Evolutionary conservation across 768 basidiomycete genomes (phyloP).

Genomic region (Collybiopsis confluens): DNA sequence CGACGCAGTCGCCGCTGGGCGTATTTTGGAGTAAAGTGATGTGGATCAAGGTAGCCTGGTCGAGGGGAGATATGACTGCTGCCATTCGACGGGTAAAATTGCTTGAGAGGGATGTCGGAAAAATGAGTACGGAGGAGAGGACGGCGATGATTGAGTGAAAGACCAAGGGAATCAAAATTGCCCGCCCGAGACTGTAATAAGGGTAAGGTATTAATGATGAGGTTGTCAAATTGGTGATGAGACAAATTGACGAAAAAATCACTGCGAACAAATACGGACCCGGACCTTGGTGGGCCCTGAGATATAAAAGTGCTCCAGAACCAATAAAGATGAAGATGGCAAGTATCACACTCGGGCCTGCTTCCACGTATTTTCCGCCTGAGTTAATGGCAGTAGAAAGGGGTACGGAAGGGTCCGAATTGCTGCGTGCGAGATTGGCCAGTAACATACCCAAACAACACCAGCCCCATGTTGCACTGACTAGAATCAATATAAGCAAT

Average conservation of each 20-base stretch:
- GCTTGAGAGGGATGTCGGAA: constrained; percentile 60
- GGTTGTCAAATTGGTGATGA: constrained; percentile 37
- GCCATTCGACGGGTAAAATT: constrained; percentile 50
- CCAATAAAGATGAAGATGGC: constrained; percentile 64
- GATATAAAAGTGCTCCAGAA: constrained; percentile 49
- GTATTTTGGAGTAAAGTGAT: constrained; percentile 38
- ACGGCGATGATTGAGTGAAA: constrained; percentile 59
- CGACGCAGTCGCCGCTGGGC: constrained; percentile 25
- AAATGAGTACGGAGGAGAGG: constrained; percentile 46
- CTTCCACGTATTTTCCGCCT: constrained; percentile 55
- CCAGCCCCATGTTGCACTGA: constrained; percentile 60
- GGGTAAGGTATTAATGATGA: constrained; percentile 63
- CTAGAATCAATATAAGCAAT: constrained; percentile 46
- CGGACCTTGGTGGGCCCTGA: constrained; percentile 57
- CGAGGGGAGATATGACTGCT: constrained; percentile 44
- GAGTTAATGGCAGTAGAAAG: constrained; percentile 29
- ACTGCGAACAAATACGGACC: constrained; percentile 57
- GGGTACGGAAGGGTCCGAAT: constrained; percentile 35
- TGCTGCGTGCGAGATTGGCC: constrained; percentile 49
- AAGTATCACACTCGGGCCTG: constrained; percentile 52
- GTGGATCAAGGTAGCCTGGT: constrained; percentile 42
- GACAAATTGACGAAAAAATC: constrained; percentile 55
- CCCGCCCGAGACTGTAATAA: constrained; percentile 51
- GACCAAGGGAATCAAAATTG: constrained; percentile 51
- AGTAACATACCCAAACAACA: constrained; percentile 59